Base-by-base conservation (phyloP, 2,329 filamentous ascomycete genomes). In the Calonectria crousiana region DNA sequence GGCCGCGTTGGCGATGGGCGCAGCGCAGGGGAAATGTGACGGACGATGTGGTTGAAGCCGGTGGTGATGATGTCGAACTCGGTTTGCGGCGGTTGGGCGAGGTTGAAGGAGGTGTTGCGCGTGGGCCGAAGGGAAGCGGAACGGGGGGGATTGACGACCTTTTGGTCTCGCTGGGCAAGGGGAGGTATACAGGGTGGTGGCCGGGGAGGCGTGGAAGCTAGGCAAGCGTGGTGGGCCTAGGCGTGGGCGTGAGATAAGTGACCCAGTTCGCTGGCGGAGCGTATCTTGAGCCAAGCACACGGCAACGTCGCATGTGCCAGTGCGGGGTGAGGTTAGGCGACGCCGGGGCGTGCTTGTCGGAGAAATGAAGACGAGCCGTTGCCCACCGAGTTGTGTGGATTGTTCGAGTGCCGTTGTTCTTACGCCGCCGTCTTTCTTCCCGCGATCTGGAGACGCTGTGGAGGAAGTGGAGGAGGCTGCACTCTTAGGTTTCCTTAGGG, bases 41-140 rank as follows among this genome's bases (percentile, higher is more conserved):
- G 52, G 38, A 73, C 65, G 72, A 74, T 74, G 73, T 67, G 67
- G 75, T 28, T 67, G 72, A 67, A n/a, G 72, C 68, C 41, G 68
- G 18, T 36, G 62, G 56, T 41, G 62, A 49, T 64, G 53, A 64
- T 71, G 44, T 74, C 72, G 72, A 67, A 74, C 68, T 74, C 72
- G 72, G 84, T 82, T 85, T 81, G 84, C 80, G 76, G 81, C 84
- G 83, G 84, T 80, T 83, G 75, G 76, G 75, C 67, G 77, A 83
- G 81, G 81, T 74, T 75, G 78, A 79, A 75, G 76, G 74, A 69
- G 69, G 71, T 69, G 44, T 52, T 69, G 68, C 66, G 62, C 74
- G 74, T 77, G 77, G 80, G 78, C 78, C 78, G 78, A 79, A 38
- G 75, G 75, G 79, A 78, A 79, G 78, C 78, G 77, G 69, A 74